Percentiles rank a stretch among this genome's conserved stretches.
Evolutionary conservation across 2,329 filamentous ascomycete genomes (phyloP).

Genomic region (Helotiales sp.): DNA sequence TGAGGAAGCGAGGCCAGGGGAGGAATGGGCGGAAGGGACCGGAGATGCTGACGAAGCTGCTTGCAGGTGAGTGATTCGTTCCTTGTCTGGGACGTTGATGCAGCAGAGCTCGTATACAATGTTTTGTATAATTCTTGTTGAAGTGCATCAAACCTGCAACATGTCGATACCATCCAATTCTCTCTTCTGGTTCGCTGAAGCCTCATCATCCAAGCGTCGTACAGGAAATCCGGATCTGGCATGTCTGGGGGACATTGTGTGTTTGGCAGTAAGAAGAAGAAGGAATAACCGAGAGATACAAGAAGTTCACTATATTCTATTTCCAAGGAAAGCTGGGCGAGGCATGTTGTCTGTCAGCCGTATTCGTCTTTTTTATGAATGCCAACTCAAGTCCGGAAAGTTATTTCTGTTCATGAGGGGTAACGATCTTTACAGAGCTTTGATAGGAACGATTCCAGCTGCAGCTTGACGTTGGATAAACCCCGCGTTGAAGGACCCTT

Average conservation of each 20-base stretch:
- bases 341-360: too few relatives aligned
- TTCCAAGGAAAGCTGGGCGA: too few relatives aligned
- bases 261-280: neutral
- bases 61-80: neutral
- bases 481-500: neutral
- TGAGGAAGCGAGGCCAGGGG: too few relatives aligned
- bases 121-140: neutral
- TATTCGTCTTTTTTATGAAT: too few relatives aligned
- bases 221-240: conserved; percentile 1
- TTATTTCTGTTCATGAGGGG: too few relatives aligned
- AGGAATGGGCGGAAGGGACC: neutral
- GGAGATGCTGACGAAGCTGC: neutral
- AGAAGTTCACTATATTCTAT: too few relatives aligned
- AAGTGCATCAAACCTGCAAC: neutral
- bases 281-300: neutral
- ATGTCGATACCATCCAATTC: neutral
- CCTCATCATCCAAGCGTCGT: conserved; percentile 1
- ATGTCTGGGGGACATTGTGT: conserved; percentile 11
- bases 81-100: too few relatives aligned
- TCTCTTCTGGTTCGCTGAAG: neutral
- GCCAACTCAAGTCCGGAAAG: too few relatives aligned
- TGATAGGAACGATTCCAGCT: too few relatives aligned
- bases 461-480: neutral
- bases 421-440: too few relatives aligned
- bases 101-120: too few relatives aligned